Percentiles rank a stretch among this genome's conserved stretches.
These are phyloP conservation scores for Torrubiella hemipterigena DNA, from an alignment of 2,329 filamentous ascomycete species.

Conservation along the genomic window DNA sequence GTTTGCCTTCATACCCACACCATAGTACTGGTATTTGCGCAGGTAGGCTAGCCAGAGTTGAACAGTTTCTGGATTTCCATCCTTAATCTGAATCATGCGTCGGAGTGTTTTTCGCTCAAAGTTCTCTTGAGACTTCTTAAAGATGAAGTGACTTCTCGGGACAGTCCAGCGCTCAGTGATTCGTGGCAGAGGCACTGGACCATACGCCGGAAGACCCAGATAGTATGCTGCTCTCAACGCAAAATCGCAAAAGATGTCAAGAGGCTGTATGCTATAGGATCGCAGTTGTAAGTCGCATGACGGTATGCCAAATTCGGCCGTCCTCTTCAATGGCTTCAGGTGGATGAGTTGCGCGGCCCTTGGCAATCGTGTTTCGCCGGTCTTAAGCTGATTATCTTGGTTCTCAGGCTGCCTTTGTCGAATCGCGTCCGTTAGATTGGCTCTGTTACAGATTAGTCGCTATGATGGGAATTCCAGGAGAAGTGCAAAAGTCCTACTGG, in stretches of 20 bases:
- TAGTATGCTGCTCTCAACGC: conserved; percentile 91
- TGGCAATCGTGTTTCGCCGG: conserved; percentile 43
- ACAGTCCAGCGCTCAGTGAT: conserved; percentile 93
- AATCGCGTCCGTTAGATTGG: too few relatives aligned
- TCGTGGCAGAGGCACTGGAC: conserved; percentile 74
- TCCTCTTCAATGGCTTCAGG: conserved; percentile 68
- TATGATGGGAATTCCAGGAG: too few relatives aligned
- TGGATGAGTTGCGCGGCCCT: conserved; percentile 77
- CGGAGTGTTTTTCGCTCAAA: conserved; percentile 85
- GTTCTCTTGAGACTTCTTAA: conserved; percentile 97
- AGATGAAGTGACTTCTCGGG: conserved; percentile 76
- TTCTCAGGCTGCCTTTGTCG: too few relatives aligned
- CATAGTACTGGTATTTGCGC: conserved; percentile 83
- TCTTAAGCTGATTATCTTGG: too few relatives aligned
- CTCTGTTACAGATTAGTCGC: too few relatives aligned
- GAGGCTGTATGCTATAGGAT: conserved; percentile 78
- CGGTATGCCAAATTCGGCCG: conserved; percentile 64
- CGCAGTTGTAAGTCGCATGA: conserved; percentile 86
- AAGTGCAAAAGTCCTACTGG: too few relatives aligned
- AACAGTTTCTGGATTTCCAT: conserved; percentile 79
- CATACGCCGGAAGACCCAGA: conserved; percentile 72
- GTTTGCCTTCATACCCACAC: conserved; percentile 98
- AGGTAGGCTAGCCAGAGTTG: conserved; percentile 88
- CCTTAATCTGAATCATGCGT: conserved; percentile 81
- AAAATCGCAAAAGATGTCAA: conserved; percentile 93